Evolutionary conservation across 1,139 yeast genomes (phyloP).

Genomic region (Saccharomyces hybrid): DNA sequence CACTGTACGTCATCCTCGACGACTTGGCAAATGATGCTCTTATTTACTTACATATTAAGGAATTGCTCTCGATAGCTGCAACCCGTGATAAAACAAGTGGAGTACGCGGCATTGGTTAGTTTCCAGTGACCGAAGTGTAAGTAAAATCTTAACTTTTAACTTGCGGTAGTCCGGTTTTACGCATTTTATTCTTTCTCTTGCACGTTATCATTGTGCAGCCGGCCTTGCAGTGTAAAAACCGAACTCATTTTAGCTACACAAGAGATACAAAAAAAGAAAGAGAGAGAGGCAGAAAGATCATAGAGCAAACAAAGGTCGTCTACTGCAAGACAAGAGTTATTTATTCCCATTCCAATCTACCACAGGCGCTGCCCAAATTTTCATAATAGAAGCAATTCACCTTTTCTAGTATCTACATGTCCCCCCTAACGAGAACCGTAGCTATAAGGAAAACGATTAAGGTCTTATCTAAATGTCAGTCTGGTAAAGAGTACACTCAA

Average conservation of each 20-base stretch:
- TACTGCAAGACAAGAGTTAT: not conserved
- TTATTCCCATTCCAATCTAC: not conserved
- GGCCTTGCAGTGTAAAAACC: not conserved
- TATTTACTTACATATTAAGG: not conserved
- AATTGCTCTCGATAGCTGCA: not conserved
- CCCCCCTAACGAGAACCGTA: conserved; percentile 12
- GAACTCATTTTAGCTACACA: not conserved
- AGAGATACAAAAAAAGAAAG: not conserved
- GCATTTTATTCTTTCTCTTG: not conserved
- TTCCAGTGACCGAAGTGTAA: not conserved
- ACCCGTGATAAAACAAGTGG: not conserved
- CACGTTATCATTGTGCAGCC: not conserved
- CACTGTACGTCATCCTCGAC: not conserved
- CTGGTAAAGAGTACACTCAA: not conserved
- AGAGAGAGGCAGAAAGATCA: not conserved
- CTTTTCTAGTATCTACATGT: conserved; percentile 4
- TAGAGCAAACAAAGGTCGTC: not conserved
- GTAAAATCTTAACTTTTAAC: not conserved
- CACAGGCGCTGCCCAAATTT: not conserved
- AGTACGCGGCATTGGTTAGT: not conserved
- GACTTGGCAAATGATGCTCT: not conserved
- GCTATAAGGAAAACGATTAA: conserved; percentile 11
- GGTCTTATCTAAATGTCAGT: conserved; percentile 11
- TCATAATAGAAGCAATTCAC: not conserved
- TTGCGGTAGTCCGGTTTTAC: not conserved